Conservation (phyloP, 257 asterid genomes). For the Penstemon newberryi region DNA sequence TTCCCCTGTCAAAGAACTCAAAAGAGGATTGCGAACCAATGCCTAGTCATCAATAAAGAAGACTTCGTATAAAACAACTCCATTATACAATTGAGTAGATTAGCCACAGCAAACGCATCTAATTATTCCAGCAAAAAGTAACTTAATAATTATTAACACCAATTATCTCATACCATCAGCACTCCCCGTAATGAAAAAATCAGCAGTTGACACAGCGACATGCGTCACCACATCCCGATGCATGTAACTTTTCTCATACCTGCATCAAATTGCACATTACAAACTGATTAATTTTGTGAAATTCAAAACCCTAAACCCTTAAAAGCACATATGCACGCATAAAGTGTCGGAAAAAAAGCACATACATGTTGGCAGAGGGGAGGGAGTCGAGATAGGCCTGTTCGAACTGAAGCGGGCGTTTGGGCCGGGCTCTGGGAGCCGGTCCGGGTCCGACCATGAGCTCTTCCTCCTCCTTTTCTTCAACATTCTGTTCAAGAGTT, state of each 20-base stretch:
- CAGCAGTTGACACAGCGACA: constrained; percentile 92
- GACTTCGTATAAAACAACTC: neutral
- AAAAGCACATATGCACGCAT: neutral
- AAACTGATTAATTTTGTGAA: constrained; percentile 22
- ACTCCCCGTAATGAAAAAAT: constrained; percentile 91
- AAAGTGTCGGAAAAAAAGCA: neutral
- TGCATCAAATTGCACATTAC: constrained; percentile 34
- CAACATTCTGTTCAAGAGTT: constrained; percentile 46
- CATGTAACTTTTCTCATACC: constrained; percentile 99
- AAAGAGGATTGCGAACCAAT: neutral
- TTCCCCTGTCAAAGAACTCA: neutral
- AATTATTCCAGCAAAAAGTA: too few species aligned
- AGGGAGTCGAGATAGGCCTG: constrained; percentile 86
- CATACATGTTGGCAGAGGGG: constrained; percentile 91
- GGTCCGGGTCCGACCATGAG: constrained; percentile 77
- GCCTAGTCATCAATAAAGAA: neutral
- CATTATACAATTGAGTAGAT: neutral
- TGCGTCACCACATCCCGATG: constrained; percentile 98
- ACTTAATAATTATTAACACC: neutral
- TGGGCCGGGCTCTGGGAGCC: constrained; percentile 61
- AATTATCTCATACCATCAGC: constrained; percentile 63
- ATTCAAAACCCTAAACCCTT: constrained; percentile 35
- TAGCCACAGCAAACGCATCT: neutral
- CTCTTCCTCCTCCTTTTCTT: constrained; percentile 47
- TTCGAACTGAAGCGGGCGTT: constrained; percentile 93